Conservation (phyloP, 2,329 filamentous ascomycete species). For the Verticillium alfalfae region DNA sequence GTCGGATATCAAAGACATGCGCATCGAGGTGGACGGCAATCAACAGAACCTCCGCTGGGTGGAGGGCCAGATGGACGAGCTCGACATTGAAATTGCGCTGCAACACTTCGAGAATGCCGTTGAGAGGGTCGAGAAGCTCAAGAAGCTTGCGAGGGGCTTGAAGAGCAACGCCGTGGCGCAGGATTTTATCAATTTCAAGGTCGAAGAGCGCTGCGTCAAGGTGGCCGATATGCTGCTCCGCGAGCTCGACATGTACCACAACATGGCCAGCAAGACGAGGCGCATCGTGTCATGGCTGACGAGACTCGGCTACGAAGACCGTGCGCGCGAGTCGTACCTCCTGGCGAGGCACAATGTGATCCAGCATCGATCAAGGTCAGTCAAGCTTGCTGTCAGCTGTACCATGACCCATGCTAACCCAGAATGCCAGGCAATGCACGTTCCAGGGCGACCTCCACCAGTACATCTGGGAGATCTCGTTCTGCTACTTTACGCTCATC, state of each 20-base stretch:
- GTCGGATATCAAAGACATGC: conserved; percentile 76
- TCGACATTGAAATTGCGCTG: conserved; percentile 92
- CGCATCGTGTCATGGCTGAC: conserved; percentile 80
- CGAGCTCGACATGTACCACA: conserved; percentile 72
- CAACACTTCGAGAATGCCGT: conserved; percentile 86
- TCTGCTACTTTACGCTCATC: conserved; percentile 92
- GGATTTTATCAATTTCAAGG: conserved; percentile 87
- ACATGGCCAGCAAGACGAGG: conserved; percentile 70
- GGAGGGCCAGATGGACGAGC: conserved; percentile 87
- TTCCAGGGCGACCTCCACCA: conserved; percentile 90
- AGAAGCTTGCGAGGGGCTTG: conserved; percentile 70
- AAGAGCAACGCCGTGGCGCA: conserved; percentile 85
- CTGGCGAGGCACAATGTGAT: conserved; percentile 73
- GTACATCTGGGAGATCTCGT: conserved; percentile 93
- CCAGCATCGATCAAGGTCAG: conserved; percentile 74
- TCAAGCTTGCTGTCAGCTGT: not conserved
- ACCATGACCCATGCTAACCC: not conserved
- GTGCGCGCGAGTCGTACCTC: conserved; percentile 81
- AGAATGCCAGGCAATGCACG: conserved; percentile 67
- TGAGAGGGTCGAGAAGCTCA: conserved; percentile 75
- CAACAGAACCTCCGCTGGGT: conserved; percentile 96
- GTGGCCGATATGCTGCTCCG: conserved; percentile 72
- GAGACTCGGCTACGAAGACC: conserved; percentile 83
- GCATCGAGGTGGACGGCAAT: conserved; percentile 94
- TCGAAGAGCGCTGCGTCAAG: conserved; percentile 75